Percentiles rank a stretch among this genome's conserved stretches.
Conservation (phyloP, 1,139 yeast genomes). For the Yarrowia galli region DNA sequence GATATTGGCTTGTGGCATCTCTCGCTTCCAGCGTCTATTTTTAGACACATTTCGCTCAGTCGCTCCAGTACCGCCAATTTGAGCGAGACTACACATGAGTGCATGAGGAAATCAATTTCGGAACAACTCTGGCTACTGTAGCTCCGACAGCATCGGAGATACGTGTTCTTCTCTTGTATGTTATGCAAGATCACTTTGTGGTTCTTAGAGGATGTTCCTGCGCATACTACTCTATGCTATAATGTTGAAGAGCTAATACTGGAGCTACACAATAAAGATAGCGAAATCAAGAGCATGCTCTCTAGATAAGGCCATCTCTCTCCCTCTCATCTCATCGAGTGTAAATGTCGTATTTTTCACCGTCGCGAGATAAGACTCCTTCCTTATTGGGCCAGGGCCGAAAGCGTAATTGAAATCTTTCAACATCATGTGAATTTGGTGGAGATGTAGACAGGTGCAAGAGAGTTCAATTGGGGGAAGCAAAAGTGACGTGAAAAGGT, state of each 20-base stretch:
- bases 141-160: too few species aligned
- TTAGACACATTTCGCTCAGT: background rate
- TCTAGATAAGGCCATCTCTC: background rate
- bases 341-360: background rate
- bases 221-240: background rate
- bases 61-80: background rate
- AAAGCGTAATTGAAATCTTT: background rate
- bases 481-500: background rate
- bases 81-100: background rate
- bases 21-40: background rate
- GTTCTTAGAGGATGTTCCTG: background rate
- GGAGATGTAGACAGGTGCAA: background rate
- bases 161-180: background rate
- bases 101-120: constrained; percentile 23
- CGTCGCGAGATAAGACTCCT: constrained; percentile 2
- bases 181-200: background rate
- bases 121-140: background rate
- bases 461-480: background rate
- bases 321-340: background rate
- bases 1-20: background rate
- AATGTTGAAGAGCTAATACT: too few species aligned
- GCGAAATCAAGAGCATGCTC: background rate
- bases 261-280: background rate
- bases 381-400: background rate
- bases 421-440: background rate